These are phyloP conservation scores for Sutorius eximius DNA, from an alignment of 1,284 basidiomycete species.

Conservation along the genomic window DNA sequence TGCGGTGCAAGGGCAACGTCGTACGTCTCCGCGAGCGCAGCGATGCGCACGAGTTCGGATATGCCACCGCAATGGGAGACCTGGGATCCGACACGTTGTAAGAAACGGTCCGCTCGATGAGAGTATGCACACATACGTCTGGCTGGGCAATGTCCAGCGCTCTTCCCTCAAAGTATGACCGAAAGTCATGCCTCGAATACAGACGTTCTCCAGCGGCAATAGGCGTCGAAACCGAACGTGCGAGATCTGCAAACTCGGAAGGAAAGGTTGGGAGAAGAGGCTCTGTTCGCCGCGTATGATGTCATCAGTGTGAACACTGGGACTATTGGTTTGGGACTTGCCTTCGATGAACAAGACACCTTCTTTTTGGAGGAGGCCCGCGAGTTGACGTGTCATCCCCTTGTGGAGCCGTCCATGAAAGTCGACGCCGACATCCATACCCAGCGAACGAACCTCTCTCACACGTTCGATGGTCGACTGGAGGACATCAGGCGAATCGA, in stretches of 20 bases:
- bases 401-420: constrained; percentile 71
- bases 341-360: constrained; percentile 75
- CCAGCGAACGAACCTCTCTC: constrained; percentile 60
- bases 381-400: constrained; percentile 77
- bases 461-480: constrained; percentile 62
- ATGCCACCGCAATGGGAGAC: constrained; percentile 73
- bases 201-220: constrained; percentile 74
- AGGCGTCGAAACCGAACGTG: constrained; percentile 61
- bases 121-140: constrained; percentile 48
- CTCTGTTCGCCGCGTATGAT: constrained; percentile 39
- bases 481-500: constrained; percentile 52
- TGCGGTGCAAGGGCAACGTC: constrained; percentile 65
- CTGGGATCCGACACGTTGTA: constrained; percentile 28
- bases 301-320: background rate
- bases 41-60: constrained; percentile 69
- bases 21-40: constrained; percentile 67
- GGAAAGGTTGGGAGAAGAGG: constrained; percentile 69
- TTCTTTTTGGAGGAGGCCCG: constrained; percentile 62
- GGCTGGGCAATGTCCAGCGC: constrained; percentile 75
- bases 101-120: background rate
- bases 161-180: constrained; percentile 70
- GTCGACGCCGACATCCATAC: constrained; percentile 65
- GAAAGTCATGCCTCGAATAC: constrained; percentile 66
- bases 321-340: constrained; percentile 10
- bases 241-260: constrained; percentile 65